phyloP scores from a whole-genome alignment of 495 filamentous ascomycete species.

The Penicillium bovifimosum region DNA sequence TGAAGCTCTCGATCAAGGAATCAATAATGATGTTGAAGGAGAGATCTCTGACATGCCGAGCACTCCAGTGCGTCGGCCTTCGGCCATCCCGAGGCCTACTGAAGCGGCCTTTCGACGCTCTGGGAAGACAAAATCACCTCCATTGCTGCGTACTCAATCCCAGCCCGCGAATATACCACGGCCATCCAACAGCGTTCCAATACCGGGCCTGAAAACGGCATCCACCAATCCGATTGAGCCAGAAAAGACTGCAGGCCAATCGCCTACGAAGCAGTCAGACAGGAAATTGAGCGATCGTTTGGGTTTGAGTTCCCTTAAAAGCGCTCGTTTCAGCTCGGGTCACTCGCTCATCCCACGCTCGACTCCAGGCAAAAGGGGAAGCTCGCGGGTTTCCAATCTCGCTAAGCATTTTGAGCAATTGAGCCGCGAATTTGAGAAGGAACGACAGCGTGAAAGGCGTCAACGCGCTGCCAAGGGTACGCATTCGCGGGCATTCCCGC shows the following conservation, averaged over 20 bases:
- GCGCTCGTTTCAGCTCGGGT: slow-evolving; percentile 49
- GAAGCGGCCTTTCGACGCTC: slow-evolving; percentile 38
- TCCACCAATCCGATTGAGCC: slow-evolving; percentile 13
- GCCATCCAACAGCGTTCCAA: slow-evolving; percentile 16
- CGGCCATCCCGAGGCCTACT: slow-evolving; percentile 48
- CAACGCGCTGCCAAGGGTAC: slow-evolving; percentile 76
- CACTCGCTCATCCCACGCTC: slow-evolving; percentile 88
- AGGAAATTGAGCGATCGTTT: slow-evolving; percentile 69
- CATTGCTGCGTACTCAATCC: slow-evolving; percentile 63
- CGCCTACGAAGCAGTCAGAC: slow-evolving; percentile 47
- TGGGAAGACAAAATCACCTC: slow-evolving; percentile 51
- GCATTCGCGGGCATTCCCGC: slow-evolving; percentile 76
- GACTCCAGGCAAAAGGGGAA: slow-evolving; percentile 57
- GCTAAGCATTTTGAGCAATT: slow-evolving; percentile 96
- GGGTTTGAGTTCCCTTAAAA: slow-evolving; percentile 54
- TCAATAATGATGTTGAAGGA: slow-evolving; percentile 1
- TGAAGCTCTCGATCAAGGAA: neutral
- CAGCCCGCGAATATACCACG: slow-evolving; percentile 50
- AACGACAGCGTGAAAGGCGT: slow-evolving; percentile 77
- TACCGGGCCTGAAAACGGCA: slow-evolving; percentile 18
- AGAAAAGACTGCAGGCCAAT: slow-evolving; percentile 20
- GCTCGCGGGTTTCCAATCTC: slow-evolving; percentile 75
- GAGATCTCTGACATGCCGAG: slow-evolving; percentile 7
- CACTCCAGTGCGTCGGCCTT: slow-evolving; percentile 30
- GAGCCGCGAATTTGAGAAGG: slow-evolving; percentile 93